phyloP scores from a whole-genome alignment of 2,329 filamentous ascomycete species.

The Aureobasidium uvarum region DNA sequence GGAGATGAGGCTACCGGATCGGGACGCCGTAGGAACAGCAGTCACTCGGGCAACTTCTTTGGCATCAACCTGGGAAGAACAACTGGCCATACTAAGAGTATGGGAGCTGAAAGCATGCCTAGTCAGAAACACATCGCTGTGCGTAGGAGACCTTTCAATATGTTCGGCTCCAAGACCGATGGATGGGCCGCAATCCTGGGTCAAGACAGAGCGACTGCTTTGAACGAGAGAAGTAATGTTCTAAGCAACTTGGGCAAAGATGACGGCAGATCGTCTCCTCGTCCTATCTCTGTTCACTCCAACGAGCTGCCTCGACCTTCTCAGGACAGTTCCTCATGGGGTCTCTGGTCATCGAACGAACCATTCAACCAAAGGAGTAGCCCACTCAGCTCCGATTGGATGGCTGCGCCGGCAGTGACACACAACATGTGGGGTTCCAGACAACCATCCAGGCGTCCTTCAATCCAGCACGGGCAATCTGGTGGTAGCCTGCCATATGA shows the following conservation, averaged over 20 bases:
- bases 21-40: slow-evolving; percentile 52
- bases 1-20: background rate
- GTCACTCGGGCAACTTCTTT: slow-evolving; percentile 48
- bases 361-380: slow-evolving; percentile 53
- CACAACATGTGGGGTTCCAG: slow-evolving; percentile 53
- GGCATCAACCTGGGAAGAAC: slow-evolving; percentile 44
- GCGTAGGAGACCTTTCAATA: slow-evolving; percentile 50
- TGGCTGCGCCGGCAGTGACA: slow-evolving; percentile 37
- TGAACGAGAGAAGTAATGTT: slow-evolving; percentile 9
- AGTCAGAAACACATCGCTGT: slow-evolving; percentile 41
- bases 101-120: slow-evolving; percentile 27
- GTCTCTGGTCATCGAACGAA: slow-evolving; percentile 60
- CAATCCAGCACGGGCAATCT: slow-evolving; percentile 72
- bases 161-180: slow-evolving; percentile 54
- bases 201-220: slow-evolving; percentile 39
- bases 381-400: slow-evolving; percentile 56
- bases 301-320: slow-evolving; percentile 73
- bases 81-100: slow-evolving; percentile 17
- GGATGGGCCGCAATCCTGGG: slow-evolving; percentile 49
- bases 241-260: slow-evolving; percentile 13
- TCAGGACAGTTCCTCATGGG: slow-evolving; percentile 64
- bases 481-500: slow-evolving; percentile 57
- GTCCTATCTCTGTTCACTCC: slow-evolving; percentile 53
- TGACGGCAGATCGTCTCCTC: slow-evolving; percentile 47
- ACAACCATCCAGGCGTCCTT: slow-evolving; percentile 75